Conservation (phyloP, 1,284 basidiomycete genomes). For the Sanghuangporus baumii region DNA sequence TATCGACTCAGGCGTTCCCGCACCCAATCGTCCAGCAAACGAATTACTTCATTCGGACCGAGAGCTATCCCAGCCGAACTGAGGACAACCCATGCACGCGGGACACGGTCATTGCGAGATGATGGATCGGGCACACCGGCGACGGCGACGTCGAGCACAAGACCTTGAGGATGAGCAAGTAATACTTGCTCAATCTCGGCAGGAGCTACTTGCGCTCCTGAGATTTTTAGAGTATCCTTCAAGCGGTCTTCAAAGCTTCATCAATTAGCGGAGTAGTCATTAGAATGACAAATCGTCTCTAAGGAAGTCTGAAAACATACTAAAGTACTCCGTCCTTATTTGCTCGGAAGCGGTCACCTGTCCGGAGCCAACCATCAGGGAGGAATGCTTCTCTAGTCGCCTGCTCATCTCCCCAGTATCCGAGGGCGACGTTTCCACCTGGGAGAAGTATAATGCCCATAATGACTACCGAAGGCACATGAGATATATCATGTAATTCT, state of each 20-base stretch:
- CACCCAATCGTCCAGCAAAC: slow-evolving; percentile 53
- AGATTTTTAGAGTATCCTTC: slow-evolving; percentile 23
- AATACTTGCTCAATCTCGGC: slow-evolving; percentile 24
- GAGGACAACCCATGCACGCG: slow-evolving; percentile 70
- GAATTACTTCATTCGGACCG: slow-evolving; percentile 38
- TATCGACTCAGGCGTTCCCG: slow-evolving; percentile 57
- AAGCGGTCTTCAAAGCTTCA: slow-evolving; percentile 17
- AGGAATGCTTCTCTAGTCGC: slow-evolving; percentile 62
- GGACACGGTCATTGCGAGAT: slow-evolving; percentile 37
- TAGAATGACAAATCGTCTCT: background rate
- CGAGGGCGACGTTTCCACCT: slow-evolving; percentile 46
- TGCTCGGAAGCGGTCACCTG: slow-evolving; percentile 63
- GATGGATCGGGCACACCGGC: slow-evolving; percentile 20
- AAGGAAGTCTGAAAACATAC: slow-evolving; percentile 33
- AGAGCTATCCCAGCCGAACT: slow-evolving; percentile 43
- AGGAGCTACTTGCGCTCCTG: slow-evolving; percentile 25
- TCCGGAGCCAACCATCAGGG: slow-evolving; percentile 59
- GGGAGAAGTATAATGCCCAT: background rate
- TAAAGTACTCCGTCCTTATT: slow-evolving; percentile 56
- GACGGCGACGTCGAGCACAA: slow-evolving; percentile 22
- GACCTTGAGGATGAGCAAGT: slow-evolving; percentile 19
- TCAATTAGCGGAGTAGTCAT: background rate
- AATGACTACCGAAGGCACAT: background rate
- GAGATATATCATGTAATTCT: background rate
- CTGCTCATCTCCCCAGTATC: slow-evolving; percentile 66